Evolutionary conservation across 2,329 filamentous ascomycete species (phyloP).

Genomic region (Endocalyx cinctus): DNA sequence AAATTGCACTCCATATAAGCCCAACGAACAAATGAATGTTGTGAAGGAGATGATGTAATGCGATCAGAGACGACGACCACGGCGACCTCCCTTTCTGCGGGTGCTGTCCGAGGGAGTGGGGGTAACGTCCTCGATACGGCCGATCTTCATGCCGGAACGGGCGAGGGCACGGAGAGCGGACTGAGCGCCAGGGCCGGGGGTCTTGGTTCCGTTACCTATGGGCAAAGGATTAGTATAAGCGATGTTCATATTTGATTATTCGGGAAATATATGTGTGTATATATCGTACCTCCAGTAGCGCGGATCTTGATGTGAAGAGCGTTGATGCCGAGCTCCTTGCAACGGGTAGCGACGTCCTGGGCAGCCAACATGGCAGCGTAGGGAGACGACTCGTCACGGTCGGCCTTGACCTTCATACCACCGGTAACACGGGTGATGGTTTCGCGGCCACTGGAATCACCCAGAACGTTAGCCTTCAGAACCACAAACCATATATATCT

Average conservation of each 20-base stretch:
- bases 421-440: conserved; percentile 99
- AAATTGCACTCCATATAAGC: conserved; percentile 28
- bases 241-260: background rate
- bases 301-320: conserved; percentile 99
- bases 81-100: conserved; percentile 99
- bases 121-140: conserved; percentile 98
- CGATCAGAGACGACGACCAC: conserved; percentile 98
- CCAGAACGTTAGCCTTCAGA: conserved; percentile 58
- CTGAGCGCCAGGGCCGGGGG: conserved; percentile 97
- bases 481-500: conserved; percentile 21
- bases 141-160: conserved; percentile 99
- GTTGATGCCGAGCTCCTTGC: conserved; percentile 70
- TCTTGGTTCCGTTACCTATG: conserved; percentile 97
- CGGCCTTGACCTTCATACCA: conserved; percentile 99
- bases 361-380: conserved; percentile 99
- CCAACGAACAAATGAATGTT: conserved; percentile 22
- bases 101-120: conserved; percentile 99
- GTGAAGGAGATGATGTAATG: conserved; percentile 28
- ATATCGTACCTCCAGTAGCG: conserved; percentile 79
- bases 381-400: conserved; percentile 99
- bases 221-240: too few species aligned
- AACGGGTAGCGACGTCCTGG: conserved; percentile 90
- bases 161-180: conserved; percentile 97
- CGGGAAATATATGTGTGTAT: background rate
- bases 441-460: conserved; percentile 90